Conservation (phyloP, 1,284 basidiomycete species). For the Ceratobasidium papillatum region DNA sequence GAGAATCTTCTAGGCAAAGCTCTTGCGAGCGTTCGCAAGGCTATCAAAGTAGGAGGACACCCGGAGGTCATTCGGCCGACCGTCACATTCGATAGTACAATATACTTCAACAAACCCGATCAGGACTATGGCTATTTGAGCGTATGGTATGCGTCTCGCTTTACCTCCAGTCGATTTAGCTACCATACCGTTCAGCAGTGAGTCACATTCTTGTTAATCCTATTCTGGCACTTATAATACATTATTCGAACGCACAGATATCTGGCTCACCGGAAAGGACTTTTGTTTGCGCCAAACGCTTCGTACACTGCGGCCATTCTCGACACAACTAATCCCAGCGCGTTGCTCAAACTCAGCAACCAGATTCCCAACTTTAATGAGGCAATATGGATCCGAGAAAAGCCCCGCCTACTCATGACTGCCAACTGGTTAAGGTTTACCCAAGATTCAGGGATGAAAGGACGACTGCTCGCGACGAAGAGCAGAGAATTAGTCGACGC, state of each 20-base stretch:
- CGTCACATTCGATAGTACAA: conserved; percentile 21
- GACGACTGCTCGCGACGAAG: conserved; percentile 61
- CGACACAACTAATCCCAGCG: conserved; percentile 52
- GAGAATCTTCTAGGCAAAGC: conserved; percentile 53
- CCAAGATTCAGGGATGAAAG: conserved; percentile 58
- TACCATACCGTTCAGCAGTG: conserved; percentile 37
- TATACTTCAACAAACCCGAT: conserved; percentile 38
- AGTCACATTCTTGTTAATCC: background rate
- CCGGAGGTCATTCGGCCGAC: conserved; percentile 29
- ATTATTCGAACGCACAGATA: conserved; percentile 49
- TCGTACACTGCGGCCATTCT: conserved; percentile 54
- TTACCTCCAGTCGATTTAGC: conserved; percentile 38
- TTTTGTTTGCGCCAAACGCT: conserved; percentile 30
- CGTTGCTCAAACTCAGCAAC: conserved; percentile 62
- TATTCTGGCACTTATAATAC: background rate
- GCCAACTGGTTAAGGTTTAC: conserved; percentile 38
- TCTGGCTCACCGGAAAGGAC: conserved; percentile 36
- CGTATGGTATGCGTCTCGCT: conserved; percentile 27
- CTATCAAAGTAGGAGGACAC: conserved; percentile 30
- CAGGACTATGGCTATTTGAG: conserved; percentile 37
- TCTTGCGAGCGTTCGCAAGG: conserved; percentile 50
- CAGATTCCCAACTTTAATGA: conserved; percentile 61
- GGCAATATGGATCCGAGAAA: conserved; percentile 59
- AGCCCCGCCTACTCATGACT: conserved; percentile 56
- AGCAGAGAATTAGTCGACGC: conserved; percentile 62